These are phyloP conservation scores for Phoenix roebelenii DNA, from an alignment of 176 grass and related monocot genomes.

Conservation along the genomic window DNA sequence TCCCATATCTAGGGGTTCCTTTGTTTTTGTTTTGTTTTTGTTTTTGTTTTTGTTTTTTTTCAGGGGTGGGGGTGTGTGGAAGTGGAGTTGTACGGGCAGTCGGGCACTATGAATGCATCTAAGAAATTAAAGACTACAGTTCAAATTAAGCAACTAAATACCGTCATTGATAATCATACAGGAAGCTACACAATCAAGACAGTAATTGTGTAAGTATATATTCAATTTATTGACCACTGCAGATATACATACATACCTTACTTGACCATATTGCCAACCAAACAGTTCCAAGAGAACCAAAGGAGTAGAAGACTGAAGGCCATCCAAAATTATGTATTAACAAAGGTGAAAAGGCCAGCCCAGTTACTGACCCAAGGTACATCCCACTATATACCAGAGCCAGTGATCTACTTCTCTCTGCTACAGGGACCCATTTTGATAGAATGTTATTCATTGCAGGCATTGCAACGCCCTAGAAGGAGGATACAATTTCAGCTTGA, in stretches of 20 bases:
- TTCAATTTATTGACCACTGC: too few relatives aligned
- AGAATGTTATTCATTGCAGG: conserved; percentile 98
- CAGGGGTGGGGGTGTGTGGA: too few relatives aligned
- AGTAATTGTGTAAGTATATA: too few relatives aligned
- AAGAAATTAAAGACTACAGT: too few relatives aligned
- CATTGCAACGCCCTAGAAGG: conserved; percentile 83
- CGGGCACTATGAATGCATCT: too few relatives aligned
- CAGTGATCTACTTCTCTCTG: conserved; percentile 85
- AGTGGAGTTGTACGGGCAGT: too few relatives aligned
- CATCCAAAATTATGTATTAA: conserved; percentile 80
- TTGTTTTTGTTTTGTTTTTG: too few relatives aligned
- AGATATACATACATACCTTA: conserved; percentile 40
- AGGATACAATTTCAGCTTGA: conserved; percentile 12
- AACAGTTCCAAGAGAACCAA: conserved; percentile 68
- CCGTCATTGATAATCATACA: too few relatives aligned
- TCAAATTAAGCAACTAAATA: too few relatives aligned
- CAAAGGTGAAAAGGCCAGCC: conserved; percentile 86
- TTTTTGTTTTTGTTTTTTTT: too few relatives aligned
- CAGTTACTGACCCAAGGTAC: conserved; percentile 92
- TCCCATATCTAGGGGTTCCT: too few relatives aligned
- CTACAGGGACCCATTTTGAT: conserved; percentile 86
- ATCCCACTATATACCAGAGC: conserved; percentile 92
- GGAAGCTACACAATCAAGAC: too few relatives aligned
- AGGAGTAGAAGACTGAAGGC: conserved; percentile 95
- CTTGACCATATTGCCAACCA: conserved; percentile 61